Evolutionary conservation across 1,284 basidiomycete genomes (phyloP), one percentile per base, ranked within the genome.

Genomic region (Marasmius tenuissimus): DNA sequence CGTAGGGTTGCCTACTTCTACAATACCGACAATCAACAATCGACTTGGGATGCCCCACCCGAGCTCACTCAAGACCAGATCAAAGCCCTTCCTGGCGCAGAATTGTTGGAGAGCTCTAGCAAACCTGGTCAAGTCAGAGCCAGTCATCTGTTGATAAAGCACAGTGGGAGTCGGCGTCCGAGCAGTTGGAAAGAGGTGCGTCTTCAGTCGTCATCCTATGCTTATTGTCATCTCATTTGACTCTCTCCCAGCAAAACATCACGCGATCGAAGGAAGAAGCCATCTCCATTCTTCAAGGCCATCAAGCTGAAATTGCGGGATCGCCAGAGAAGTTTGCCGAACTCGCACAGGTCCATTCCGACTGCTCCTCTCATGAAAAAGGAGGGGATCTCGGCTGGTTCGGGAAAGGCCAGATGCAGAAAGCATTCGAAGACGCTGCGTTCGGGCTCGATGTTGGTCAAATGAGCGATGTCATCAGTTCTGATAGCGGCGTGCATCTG

Each of bases 401-500:
- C 72, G 85, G 84, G 1, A 85, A 78, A 14, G 93, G 92, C 2
- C 91, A 94, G 81, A 99, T 99, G 97, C 97, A 99, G 78, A 96
- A 94, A 76, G 89, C 94, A 22, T 99, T 99, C 72, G 96, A 98
- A 79, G 94, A 97, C 27, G 93, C 93, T 4, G 85, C 96, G 9
- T 98, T 88, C 75, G 85, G 77, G 1, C 83, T 98, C 63, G 73
- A 89, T 60, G 85, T 93, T n/a, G 94, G 92, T 14, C 78, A 94
- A 76, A 88, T 98, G 68, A 96, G 93, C 75, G 90, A 87, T 55
- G 80, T 98, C 58, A 85, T 98, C 72, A 88, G 88, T 70, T 93
- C 96, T 45, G 97, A 98, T 70, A 96, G 93, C 67, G 97, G 97
- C n/a, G 93, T 97, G 12, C 97, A 99, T 75, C 74, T 98, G 67